These are phyloP conservation scores for Geopyxis carbonaria DNA, from an alignment of 495 filamentous ascomycete species.

Conservation along the genomic window DNA sequence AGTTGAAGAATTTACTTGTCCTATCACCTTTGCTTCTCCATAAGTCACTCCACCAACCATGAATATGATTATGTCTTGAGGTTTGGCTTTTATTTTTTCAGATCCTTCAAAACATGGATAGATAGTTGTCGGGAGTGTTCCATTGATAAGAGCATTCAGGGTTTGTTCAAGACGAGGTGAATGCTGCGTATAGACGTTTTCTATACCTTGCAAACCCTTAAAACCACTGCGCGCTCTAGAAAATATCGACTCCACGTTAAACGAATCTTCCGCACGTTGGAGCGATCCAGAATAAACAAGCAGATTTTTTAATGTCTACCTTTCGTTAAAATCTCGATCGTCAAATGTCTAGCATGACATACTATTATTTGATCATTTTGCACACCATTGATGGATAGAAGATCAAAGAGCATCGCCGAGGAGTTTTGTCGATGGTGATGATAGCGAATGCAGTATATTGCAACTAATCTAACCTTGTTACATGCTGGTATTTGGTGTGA, in stretches of 20 bases:
- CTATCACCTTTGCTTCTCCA: constrained; percentile 88
- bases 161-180: constrained; percentile 75
- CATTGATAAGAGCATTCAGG: constrained; percentile 82
- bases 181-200: constrained; percentile 98
- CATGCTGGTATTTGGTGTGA: constrained; percentile 49
- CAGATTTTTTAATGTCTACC: constrained; percentile 18
- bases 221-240: constrained; percentile 75
- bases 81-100: constrained; percentile 71
- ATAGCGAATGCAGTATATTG: constrained; percentile 85
- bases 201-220: constrained; percentile 88
- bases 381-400: constrained; percentile 44
- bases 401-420: constrained; percentile 64
- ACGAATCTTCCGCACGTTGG: constrained; percentile 44
- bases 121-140: constrained; percentile 60
- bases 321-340: neutral
- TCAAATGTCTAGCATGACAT: no score
- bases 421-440: constrained; percentile 66
- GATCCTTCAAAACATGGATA: constrained; percentile 88
- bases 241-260: constrained; percentile 83
- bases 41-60: constrained; percentile 86
- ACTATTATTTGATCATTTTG: constrained; percentile 32
- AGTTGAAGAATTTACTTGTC: constrained; percentile 75
- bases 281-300: constrained; percentile 13
- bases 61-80: constrained; percentile 89
- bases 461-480: constrained; percentile 73